A percentile compares a stretch with the other conserved stretches of the same genome.
Conservation (phyloP, 208 protist species). For the Acanthamoeba quina region DNA sequence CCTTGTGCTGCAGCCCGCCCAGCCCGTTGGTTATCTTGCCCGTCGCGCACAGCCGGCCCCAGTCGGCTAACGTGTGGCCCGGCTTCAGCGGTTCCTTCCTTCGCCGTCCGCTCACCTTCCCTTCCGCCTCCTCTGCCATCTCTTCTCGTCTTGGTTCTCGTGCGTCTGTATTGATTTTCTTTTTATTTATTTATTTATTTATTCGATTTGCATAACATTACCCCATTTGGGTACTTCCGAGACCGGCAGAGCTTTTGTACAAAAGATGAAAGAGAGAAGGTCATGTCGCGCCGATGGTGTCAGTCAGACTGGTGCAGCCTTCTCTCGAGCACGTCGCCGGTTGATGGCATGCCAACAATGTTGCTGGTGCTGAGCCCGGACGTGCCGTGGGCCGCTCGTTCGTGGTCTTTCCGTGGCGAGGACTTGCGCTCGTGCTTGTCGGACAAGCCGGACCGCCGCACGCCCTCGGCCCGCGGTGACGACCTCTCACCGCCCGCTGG, state of each 20-base stretch:
- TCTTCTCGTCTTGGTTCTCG: neutral
- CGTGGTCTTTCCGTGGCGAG: neutral
- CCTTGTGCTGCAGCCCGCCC: constrained; percentile 20
- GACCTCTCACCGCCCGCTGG: neutral
- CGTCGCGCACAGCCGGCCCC: constrained; percentile 1
- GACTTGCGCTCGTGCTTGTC: neutral
- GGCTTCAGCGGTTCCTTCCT: constrained; percentile 44
- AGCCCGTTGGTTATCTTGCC: constrained; percentile 26
- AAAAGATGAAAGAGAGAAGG: too few species aligned
- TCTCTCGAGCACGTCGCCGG: neutral
- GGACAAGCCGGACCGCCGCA: too few species aligned
- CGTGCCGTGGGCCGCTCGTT: too few species aligned
- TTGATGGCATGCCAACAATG: neutral
- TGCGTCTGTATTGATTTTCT: too few species aligned
- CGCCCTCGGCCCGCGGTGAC: neutral
- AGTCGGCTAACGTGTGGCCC: constrained; percentile 39
- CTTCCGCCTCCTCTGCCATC: constrained; percentile 5
- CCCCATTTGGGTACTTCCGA: too few species aligned
- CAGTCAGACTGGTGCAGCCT: neutral
- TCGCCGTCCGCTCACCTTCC: constrained; percentile 9
- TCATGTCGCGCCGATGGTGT: neutral
- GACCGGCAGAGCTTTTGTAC: neutral
- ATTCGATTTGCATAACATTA: too few species aligned
- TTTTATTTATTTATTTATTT: too few species aligned
- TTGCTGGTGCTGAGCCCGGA: neutral